These are phyloP conservation scores for Tetrahymena borealis DNA, from an alignment of 73 alveolate species.

Conservation along the genomic window DNA sequence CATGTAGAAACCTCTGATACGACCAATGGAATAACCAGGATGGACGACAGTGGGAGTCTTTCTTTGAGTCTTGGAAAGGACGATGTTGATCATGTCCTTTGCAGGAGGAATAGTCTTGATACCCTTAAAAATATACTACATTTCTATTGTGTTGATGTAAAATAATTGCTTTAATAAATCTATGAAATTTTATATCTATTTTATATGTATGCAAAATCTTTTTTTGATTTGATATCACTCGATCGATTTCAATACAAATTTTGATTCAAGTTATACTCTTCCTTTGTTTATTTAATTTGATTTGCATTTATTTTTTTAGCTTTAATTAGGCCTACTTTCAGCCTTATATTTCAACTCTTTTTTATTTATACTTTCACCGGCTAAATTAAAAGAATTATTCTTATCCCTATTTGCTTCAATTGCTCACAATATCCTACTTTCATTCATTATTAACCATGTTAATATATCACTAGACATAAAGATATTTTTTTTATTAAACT, in stretches of 20 bases:
- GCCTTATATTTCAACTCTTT: constrained; percentile 1
- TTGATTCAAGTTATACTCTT: background rate
- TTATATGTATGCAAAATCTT: background rate
- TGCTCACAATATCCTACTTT: background rate
- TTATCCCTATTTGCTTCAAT: background rate
- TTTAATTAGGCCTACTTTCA: background rate
- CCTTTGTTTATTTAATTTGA: background rate
- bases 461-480: background rate
- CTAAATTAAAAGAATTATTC: background rate
- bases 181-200: background rate
- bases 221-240: background rate
- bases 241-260: background rate
- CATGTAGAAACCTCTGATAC: constrained; percentile 99
- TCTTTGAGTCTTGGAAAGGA: constrained; percentile 95
- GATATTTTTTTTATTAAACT: background rate
- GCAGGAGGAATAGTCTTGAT: constrained; percentile 92
- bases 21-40: constrained; percentile 96
- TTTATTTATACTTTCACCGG: background rate
- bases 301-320: background rate
- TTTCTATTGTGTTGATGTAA: constrained; percentile 3
- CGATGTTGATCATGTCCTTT: constrained; percentile 82
- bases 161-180: background rate
- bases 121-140: constrained; percentile 89
- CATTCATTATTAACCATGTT: background rate
- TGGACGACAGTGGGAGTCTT: constrained; percentile 99